These are phyloP conservation scores for Chaetomiaceae sp. DNA, from an alignment of 2,329 filamentous ascomycete genomes.

Conservation along the genomic window DNA sequence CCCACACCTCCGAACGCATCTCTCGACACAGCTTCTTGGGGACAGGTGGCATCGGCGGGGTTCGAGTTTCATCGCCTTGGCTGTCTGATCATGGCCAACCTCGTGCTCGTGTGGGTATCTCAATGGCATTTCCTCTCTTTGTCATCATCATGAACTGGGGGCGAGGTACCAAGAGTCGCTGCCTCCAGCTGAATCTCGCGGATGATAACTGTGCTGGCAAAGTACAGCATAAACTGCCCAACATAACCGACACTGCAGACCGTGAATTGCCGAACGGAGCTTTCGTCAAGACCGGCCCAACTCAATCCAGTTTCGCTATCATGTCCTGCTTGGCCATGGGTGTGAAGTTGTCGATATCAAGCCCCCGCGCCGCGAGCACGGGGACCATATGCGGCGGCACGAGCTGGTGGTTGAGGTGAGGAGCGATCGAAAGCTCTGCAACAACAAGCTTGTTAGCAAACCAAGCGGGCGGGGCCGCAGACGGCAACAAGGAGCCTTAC, in stretches of 20 bases:
- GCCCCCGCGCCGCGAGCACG: slow-evolving; percentile 66
- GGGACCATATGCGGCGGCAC: slow-evolving; percentile 79
- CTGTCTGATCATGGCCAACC: slow-evolving; percentile 7
- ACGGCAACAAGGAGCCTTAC: slow-evolving; percentile 47
- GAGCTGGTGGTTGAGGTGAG: slow-evolving; percentile 79
- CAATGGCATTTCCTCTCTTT: slow-evolving; percentile 20
- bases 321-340: slow-evolving; percentile 92
- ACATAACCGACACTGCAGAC: slow-evolving; percentile 18
- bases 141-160: slow-evolving; percentile 23
- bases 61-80: slow-evolving; percentile 11
- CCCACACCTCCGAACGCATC: slow-evolving; percentile 15
- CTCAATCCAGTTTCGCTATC: slow-evolving; percentile 95
- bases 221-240: slow-evolving; percentile 23
- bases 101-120: slow-evolving; percentile 20
- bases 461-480: background rate
- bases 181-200: slow-evolving; percentile 18
- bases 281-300: slow-evolving; percentile 11
- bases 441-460: slow-evolving; percentile 21
- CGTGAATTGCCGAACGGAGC: slow-evolving; percentile 13
- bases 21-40: slow-evolving; percentile 17
- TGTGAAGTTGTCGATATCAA: slow-evolving; percentile 92
- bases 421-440: slow-evolving; percentile 90
- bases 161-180: slow-evolving; percentile 20
- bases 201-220: slow-evolving; percentile 24
- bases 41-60: slow-evolving; percentile 12